Evolutionary conservation across 805 yeast species (phyloP), one percentile per base, ranked within the genome.

Genomic region (Pichia ethanolica): DNA sequence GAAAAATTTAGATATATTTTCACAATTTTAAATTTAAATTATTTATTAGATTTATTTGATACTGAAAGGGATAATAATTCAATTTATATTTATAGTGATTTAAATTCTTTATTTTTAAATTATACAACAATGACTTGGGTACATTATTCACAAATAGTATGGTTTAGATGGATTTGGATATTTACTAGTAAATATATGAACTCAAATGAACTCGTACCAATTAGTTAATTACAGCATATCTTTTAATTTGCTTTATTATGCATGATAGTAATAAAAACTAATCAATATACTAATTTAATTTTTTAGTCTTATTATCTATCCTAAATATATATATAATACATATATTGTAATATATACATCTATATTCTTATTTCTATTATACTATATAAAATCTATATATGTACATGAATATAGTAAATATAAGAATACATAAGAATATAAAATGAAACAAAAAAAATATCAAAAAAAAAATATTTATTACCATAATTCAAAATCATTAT

Each of bases 91-190:
- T 74, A 63, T 52, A 59, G 67, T 13, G 72, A 71, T 56, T 56
- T 73, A 49, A 66, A 71, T 51, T 60, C 64, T 55, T 59, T 71
- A 62, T 64, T 73, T 47, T 66, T 71, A 33, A 62, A 67, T 40
- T 71, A 82, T 48, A 75, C 84, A 0, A 86, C 96, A 5, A 89
- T 91, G 96, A 69, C 82, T 3, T 73, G 74, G 55, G 95, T 86
- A 3, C 98, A 93, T 67, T 73, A 73, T 53, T 81, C 95, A 2
- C 99, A 93, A 65, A 86, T 93, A 86, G 90, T 85, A 8, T 91
- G 97, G 97, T 93, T 84, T 65, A 74, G 99, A 56, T 86, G 86
- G 70, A 83, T 89, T 1, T 93, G 97, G 97, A 71, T 93, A 61
- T 51, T 78, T 6, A 66, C 82, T 13, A 84, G 96, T 52, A 73